Evolutionary conservation across 2,329 filamentous ascomycete genomes (phyloP).

Genomic region (Blumeria graminis): DNA sequence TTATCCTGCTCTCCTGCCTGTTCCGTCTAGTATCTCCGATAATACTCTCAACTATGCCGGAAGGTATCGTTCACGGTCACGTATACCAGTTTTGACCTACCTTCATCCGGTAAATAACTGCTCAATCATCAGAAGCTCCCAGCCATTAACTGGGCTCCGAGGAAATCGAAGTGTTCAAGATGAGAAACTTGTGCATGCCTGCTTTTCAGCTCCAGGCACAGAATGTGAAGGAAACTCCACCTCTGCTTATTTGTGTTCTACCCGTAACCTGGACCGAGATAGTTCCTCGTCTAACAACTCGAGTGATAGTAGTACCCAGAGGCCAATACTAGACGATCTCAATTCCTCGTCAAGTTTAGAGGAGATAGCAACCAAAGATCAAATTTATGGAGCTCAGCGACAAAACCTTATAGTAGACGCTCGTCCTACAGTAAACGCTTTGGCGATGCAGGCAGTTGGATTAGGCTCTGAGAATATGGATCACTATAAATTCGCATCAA

Average conservation of each 20-base stretch:
- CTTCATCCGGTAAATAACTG: slow-evolving; percentile 95
- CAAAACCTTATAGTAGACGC: slow-evolving; percentile 91
- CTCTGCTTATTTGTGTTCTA: slow-evolving; percentile 13
- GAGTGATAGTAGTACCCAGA: slow-evolving; percentile 6
- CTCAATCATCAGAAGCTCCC: slow-evolving; percentile 83
- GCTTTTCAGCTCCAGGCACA: slow-evolving; percentile 42
- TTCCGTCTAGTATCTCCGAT: slow-evolving; percentile 82
- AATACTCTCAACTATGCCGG: slow-evolving; percentile 87
- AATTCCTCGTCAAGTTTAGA: slow-evolving; percentile 33
- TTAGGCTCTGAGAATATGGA: slow-evolving; percentile 96
- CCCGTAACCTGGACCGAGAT: slow-evolving; percentile 27
- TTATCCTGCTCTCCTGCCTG: slow-evolving; percentile 64
- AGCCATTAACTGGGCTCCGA: slow-evolving; percentile 67
- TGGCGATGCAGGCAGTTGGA: slow-evolving; percentile 81
- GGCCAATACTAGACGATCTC: slow-evolving; percentile 43
- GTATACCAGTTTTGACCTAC: slow-evolving; percentile 78
- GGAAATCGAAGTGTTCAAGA: slow-evolving; percentile 86
- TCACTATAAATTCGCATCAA: slow-evolving; percentile 76
- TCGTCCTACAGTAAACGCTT: slow-evolving; percentile 76
- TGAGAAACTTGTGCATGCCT: slow-evolving; percentile 77
- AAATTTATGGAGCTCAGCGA: slow-evolving; percentile 79
- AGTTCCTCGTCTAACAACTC: slow-evolving; percentile 12
- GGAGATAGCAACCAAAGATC: slow-evolving; percentile 29
- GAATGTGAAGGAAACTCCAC: slow-evolving; percentile 9
- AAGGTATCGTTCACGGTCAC: slow-evolving; percentile 64